These are phyloP conservation scores for Cyberlindnera mississippiensis DNA, from an alignment of 805 yeast genomes.

Conservation along the genomic window DNA sequence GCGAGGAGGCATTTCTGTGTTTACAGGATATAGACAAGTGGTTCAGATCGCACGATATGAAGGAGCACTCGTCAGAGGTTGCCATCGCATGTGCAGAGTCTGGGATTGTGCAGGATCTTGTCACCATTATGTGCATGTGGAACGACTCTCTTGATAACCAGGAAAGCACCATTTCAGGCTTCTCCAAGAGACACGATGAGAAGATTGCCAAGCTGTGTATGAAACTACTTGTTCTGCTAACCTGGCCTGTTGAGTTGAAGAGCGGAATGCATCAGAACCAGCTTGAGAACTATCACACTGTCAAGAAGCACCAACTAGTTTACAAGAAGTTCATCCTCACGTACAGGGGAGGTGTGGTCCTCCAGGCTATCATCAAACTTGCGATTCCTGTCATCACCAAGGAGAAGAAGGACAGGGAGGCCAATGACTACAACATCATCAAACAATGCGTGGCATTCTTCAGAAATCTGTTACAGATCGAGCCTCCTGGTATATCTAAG, in stretches of 20 bases:
- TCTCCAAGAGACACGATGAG: constrained; percentile 39
- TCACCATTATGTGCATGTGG: constrained; percentile 74
- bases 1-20: constrained; percentile 74
- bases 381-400: constrained; percentile 58
- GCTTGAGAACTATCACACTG: constrained; percentile 49
- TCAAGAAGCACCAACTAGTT: constrained; percentile 60
- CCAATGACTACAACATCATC: constrained; percentile 68
- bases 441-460: constrained; percentile 69
- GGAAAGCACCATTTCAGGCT: constrained; percentile 26
- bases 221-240: constrained; percentile 76
- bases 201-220: constrained; percentile 67
- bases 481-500: constrained; percentile 57
- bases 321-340: constrained; percentile 69
- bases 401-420: constrained; percentile 51
- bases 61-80: constrained; percentile 66
- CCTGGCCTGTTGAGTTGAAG: constrained; percentile 78
- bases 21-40: constrained; percentile 84
- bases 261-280: constrained; percentile 49
- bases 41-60: constrained; percentile 81
- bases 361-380: constrained; percentile 66
- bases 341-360: constrained; percentile 53
- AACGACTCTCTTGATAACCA: constrained; percentile 38
- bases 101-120: constrained; percentile 71
- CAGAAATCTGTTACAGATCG: constrained; percentile 74
- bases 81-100: constrained; percentile 85